These are phyloP conservation scores for Hevea brasiliensis DNA, from an alignment of 345 rosid species.

Conservation along the genomic window DNA sequence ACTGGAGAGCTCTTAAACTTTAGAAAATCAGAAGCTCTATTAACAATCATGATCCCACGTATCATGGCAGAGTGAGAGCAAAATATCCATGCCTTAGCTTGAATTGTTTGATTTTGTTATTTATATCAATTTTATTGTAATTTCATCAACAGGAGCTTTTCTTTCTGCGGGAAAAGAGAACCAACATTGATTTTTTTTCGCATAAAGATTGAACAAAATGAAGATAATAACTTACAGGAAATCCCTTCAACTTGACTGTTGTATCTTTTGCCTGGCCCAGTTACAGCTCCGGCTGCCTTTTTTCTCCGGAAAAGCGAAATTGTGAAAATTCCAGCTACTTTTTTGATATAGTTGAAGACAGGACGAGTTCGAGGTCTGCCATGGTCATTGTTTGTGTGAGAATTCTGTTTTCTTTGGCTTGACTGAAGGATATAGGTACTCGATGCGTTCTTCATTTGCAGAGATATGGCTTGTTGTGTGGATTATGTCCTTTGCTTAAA, in stretches of 20 bases:
- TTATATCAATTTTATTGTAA: too few species aligned
- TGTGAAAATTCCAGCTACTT: conserved; percentile 45
- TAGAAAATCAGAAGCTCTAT: too few species aligned
- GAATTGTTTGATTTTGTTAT: too few species aligned
- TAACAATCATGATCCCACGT: background rate
- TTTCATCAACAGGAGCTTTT: too few species aligned
- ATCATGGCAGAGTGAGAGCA: too few species aligned
- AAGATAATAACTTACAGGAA: conserved; percentile 53
- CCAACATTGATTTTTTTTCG: too few species aligned
- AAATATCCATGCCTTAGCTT: too few species aligned
- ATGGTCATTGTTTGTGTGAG: background rate
- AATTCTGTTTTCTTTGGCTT: conserved; percentile 18
- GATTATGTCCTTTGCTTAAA: background rate
- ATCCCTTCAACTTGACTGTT: conserved; percentile 27
- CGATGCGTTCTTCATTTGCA: conserved; percentile 47
- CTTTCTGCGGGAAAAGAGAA: too few species aligned
- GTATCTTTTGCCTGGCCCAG: conserved; percentile 7
- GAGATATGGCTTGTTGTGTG: background rate
- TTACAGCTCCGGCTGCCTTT: conserved; percentile 15
- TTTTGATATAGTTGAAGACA: conserved; percentile 32
- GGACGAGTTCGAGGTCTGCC: conserved; percentile 24
- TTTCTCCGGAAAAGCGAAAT: conserved; percentile 26
- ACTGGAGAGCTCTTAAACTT: background rate
- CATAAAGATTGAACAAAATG: conserved; percentile 5
- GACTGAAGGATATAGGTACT: conserved; percentile 22